Evolutionary conservation across 305 asterid genomes (phyloP), one percentile per base, ranked within the genome.

Genomic region (Fraxinus sp.): DNA sequence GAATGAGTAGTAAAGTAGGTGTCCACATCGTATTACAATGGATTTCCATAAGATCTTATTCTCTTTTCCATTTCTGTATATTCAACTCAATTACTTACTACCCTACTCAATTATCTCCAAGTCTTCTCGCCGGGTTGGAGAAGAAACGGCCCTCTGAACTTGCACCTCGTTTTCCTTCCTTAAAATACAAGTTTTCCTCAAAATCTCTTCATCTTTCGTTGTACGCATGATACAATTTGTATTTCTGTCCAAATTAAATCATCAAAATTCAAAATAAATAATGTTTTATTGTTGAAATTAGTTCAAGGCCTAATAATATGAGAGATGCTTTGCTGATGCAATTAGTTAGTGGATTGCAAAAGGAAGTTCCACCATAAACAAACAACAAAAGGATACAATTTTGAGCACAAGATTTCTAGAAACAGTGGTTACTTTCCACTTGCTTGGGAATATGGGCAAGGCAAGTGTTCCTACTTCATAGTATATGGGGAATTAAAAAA

Each of bases 321-420:
- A 55, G 74, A 64, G 76, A 87, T 73, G n/a, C 75, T 75, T 35
- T 82, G 86, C 43, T 82, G 87, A 84, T 79, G 88, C 84, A 86
- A 83, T 71, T 30, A 55, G 75, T 26, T 80, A 83, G 88, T 86
- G 89, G 89, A 57, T 36, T 46, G 26, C 46, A 64, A 39, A 73
- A 74, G 73, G 82, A 73, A 78, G 41, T 80, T 62, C 80, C 87
- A 83, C 82, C 82, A 86, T 62, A 13, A 28, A 30, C 75, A 16
- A 84, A 70, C 59, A 82, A 14, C 62, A 78, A 41, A 43, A 28
- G 39, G 78, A 16, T 66, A 76, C 59, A 33, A 64, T 32, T 57
- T 57, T 37, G 26, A 35, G 46, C 33, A 43, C 4, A 35, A 77
- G 70, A 39, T 43, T 33, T 33, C 79, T 35, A 18, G 77, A 37